These are phyloP conservation scores for Pisolithus albus DNA, from an alignment of 768 basidiomycete species.

Conservation along the genomic window DNA sequence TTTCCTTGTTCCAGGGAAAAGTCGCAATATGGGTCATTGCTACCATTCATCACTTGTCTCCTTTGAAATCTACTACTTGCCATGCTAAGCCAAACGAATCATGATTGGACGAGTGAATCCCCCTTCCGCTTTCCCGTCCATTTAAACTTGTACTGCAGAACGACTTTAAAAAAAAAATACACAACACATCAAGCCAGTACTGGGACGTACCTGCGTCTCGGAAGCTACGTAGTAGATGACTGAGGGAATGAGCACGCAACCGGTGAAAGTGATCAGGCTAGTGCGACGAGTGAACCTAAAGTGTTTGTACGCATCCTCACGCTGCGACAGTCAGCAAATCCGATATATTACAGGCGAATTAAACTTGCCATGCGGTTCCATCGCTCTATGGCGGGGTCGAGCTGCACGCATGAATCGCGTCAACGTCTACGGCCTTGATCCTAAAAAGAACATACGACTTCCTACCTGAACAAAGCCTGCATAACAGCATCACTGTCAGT, in stretches of 20 bases:
- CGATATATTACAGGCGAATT: background rate
- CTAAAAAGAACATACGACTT: background rate
- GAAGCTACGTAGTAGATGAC: constrained; percentile 41
- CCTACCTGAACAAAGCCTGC: constrained; percentile 56
- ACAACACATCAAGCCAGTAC: constrained; percentile 25
- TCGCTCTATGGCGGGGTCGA: constrained; percentile 57
- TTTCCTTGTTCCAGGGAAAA: too few species aligned
- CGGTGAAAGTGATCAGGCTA: constrained; percentile 53
- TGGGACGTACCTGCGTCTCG: constrained; percentile 31
- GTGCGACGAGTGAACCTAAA: constrained; percentile 75
- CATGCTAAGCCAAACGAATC: background rate
- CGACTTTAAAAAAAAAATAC: constrained; percentile 5
- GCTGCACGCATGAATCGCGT: constrained; percentile 10
- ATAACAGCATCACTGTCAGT: constrained; percentile 12
- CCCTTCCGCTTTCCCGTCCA: constrained; percentile 47
- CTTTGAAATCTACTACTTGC: background rate
- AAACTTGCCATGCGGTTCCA: constrained; percentile 54
- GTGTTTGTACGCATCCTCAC: constrained; percentile 76
- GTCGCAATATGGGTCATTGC: too few species aligned
- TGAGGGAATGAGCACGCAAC: constrained; percentile 60
- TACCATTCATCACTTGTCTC: too few species aligned
- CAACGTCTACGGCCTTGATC: background rate
- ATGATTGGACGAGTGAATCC: constrained; percentile 32
- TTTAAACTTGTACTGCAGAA: constrained; percentile 43
- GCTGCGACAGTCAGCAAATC: constrained; percentile 35